phyloP scores from a whole-genome alignment of 495 filamentous ascomycete species.

The Neurospora sp. region DNA sequence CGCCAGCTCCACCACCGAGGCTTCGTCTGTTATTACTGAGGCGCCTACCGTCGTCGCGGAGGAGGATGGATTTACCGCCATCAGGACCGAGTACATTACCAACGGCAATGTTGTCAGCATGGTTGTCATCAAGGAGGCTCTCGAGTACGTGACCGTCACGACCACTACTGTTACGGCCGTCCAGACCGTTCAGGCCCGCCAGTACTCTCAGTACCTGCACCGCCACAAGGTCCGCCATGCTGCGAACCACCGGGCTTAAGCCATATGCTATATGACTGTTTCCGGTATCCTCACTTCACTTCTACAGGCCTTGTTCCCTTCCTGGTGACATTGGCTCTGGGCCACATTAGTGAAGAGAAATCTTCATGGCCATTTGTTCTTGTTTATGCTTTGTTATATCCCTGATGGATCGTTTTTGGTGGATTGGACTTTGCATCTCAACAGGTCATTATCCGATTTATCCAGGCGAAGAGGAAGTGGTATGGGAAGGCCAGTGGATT shows the following conservation, averaged over 20 bases:
- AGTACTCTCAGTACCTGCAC: constrained; percentile 11
- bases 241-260: neutral
- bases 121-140: constrained; percentile 35
- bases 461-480: neutral
- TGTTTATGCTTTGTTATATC: constrained; percentile 5
- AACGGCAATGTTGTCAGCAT: constrained; percentile 28
- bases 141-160: constrained; percentile 31
- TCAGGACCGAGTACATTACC: constrained; percentile 36
- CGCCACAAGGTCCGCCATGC: constrained; percentile 13
- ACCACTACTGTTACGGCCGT: constrained; percentile 11
- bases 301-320: neutral
- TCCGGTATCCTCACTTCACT: neutral
- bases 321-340: neutral
- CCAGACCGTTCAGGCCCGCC: constrained; percentile 13
- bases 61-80: constrained; percentile 22
- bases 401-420: neutral
- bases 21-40: constrained; percentile 13
- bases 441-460: constrained; percentile 1
- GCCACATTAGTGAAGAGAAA: constrained; percentile 2
- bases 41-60: constrained; percentile 13
- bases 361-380: constrained; percentile 5
- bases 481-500: constrained; percentile 1
- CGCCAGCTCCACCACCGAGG: constrained; percentile 1
- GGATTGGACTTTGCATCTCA: neutral
- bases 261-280: neutral